Percentiles rank a stretch among this genome's conserved stretches.
These are phyloP conservation scores for Monilinia fructicola DNA, from an alignment of 2,329 filamentous ascomycete species.

Conservation along the genomic window DNA sequence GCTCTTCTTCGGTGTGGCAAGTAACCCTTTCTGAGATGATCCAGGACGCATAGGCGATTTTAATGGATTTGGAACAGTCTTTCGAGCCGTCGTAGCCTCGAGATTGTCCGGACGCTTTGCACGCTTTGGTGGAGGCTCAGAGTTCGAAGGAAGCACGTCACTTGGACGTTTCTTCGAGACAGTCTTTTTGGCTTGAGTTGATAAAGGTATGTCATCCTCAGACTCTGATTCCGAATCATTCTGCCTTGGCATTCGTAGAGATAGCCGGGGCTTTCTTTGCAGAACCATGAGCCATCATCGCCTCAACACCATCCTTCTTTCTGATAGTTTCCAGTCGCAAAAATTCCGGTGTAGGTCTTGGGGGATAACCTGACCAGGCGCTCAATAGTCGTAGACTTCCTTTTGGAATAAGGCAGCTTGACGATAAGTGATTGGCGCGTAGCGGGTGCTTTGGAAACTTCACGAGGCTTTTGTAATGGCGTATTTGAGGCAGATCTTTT, in stretches of 20 bases:
- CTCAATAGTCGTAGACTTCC: constrained; percentile 33
- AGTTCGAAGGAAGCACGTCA: constrained; percentile 32
- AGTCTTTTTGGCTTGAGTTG: constrained; percentile 19
- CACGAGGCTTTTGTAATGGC: constrained; percentile 26
- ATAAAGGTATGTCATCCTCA: constrained; percentile 31
- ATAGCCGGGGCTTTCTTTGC: constrained; percentile 1
- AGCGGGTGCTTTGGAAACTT: background rate
- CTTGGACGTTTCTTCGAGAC: constrained; percentile 34
- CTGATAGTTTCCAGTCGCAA: constrained; percentile 25
- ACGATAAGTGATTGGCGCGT: constrained; percentile 32
- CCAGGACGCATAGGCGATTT: constrained; percentile 40
- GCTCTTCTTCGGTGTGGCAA: constrained; percentile 47
- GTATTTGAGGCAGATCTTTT: constrained; percentile 33
- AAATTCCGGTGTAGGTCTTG: constrained; percentile 27
- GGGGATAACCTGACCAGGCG: constrained; percentile 34
- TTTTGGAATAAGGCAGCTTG: constrained; percentile 39
- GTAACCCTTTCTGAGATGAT: constrained; percentile 34
- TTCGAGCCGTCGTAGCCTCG: constrained; percentile 41
- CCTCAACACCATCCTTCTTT: constrained; percentile 26
- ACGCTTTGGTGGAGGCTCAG: constrained; percentile 40
- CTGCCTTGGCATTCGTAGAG: constrained; percentile 2
- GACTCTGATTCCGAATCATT: constrained; percentile 24
- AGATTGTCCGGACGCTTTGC: constrained; percentile 40
- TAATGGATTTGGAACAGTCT: constrained; percentile 41
- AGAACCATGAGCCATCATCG: constrained; percentile 19